phyloP scores from a whole-genome alignment of 805 yeast genomes.

The Blastobotrys terrestris region DNA sequence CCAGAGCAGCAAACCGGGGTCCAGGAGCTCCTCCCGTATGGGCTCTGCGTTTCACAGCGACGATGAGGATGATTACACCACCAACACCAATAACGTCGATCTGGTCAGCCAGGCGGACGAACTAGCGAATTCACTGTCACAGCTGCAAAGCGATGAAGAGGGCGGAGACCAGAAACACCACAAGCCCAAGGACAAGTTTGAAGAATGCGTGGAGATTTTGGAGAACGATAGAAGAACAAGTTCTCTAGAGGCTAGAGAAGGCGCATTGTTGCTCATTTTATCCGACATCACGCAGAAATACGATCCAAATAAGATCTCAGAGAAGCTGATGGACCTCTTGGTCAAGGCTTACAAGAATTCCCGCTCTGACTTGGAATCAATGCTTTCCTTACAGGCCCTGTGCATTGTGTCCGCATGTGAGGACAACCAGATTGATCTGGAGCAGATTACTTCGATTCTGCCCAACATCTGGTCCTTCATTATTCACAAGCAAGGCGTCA shows the following conservation, averaged over 20 bases:
- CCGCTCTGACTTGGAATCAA: conserved; percentile 27
- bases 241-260: conserved; percentile 28
- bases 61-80: conserved; percentile 20
- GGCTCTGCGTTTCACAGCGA: conserved; percentile 13
- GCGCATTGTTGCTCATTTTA: conserved; percentile 26
- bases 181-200: conserved; percentile 15
- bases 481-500: conserved; percentile 12
- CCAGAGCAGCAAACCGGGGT: conserved; percentile 9
- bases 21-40: conserved; percentile 16
- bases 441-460: conserved; percentile 13
- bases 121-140: conserved; percentile 13
- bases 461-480: conserved; percentile 16
- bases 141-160: conserved; percentile 7
- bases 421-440: conserved; percentile 20
- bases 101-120: conserved; percentile 12
- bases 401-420: conserved; percentile 23
- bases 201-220: conserved; percentile 23
- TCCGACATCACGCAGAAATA: conserved; percentile 26
- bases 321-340: conserved; percentile 16
- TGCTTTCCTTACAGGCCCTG: conserved; percentile 26
- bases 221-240: conserved; percentile 27
- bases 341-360: conserved; percentile 21
- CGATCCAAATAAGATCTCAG: conserved; percentile 26
- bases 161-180: conserved; percentile 6
- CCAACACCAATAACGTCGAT: conserved; percentile 12